Evolutionary conservation across 495 filamentous ascomycete species (phyloP), one percentile per base, ranked within the genome.

Genomic region (Polyplosphaeria fusca): DNA sequence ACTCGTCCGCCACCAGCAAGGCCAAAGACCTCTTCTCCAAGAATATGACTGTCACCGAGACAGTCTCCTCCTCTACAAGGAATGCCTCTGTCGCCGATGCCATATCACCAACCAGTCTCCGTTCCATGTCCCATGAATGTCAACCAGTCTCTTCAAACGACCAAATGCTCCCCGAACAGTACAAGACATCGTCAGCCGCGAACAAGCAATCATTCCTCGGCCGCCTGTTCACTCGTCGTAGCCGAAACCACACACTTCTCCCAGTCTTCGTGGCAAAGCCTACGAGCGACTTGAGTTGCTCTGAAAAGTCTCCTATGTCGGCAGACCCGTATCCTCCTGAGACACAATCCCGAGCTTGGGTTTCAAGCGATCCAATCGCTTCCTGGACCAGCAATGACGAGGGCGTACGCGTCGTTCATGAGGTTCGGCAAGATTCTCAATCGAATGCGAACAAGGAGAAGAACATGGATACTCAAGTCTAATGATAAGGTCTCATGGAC

Each of bases 21-120:
- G 52, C 61, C 7, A 64, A 60, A 47, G 35, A 19, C n/a, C 12
- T 60, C 4, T 64, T 60, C 46, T n/a, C n/a, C n/a, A n/a, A n/a
- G n/a, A n/a, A n/a, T n/a, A n/a, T n/a, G n/a, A n/a, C n/a, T n/a
- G n/a, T n/a, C n/a, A n/a, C n/a, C n/a, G n/a, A n/a, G n/a, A n/a
- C n/a, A n/a, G n/a, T n/a, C n/a, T n/a, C n/a, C n/a, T n/a, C n/a
- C n/a, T n/a, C n/a, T n/a, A n/a, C n/a, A n/a, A n/a, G n/a, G n/a
- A n/a, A n/a, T n/a, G n/a, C n/a, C n/a, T n/a, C n/a, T n/a, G n/a
- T n/a, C n/a, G n/a, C n/a, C n/a, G n/a, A n/a, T n/a, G n/a, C n/a
- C n/a, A n/a, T n/a, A n/a, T n/a, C n/a, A n/a, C n/a, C n/a, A n/a
- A n/a, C n/a, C n/a, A n/a, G n/a, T n/a, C n/a, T n/a, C n/a, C n/a